phyloP scores from a whole-genome alignment of 495 filamentous ascomycete species.

The Tuber magnatum region DNA sequence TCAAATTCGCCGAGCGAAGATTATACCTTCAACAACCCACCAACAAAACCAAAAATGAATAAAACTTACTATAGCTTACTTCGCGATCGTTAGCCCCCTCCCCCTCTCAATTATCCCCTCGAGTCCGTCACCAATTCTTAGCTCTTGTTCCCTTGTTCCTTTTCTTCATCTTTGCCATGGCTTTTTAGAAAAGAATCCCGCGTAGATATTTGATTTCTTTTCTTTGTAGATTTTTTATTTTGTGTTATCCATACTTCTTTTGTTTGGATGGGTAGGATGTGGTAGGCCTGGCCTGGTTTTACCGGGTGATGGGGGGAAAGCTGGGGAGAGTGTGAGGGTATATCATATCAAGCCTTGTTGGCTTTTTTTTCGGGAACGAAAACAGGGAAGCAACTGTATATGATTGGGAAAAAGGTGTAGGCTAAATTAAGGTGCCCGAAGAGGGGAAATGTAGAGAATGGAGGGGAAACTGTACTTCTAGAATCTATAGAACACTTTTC shows the following conservation, averaged over 20 bases:
- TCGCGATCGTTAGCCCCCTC: background rate
- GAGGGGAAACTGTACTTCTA: background rate
- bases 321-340: background rate
- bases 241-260: background rate
- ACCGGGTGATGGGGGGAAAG: background rate
- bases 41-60: conserved; percentile 31
- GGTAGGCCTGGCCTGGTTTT: background rate
- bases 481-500: background rate
- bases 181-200: conserved; percentile 1
- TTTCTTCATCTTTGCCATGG: background rate
- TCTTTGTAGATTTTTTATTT: background rate
- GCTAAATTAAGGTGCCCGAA: background rate
- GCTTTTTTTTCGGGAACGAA: background rate
- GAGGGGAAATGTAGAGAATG: background rate
- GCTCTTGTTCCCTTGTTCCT: background rate
- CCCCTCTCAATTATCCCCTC: background rate
- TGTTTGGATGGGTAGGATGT: background rate
- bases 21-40: conserved; percentile 25
- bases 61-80: background rate
- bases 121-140: background rate
- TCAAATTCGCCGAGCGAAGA: conserved; percentile 72
- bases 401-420: background rate
- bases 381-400: background rate
- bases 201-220: conserved; percentile 2
- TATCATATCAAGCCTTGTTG: background rate